Percentiles rank a stretch among this genome's conserved stretches.
phyloP scores from a whole-genome alignment of 768 basidiomycete species.

The Polyporus arcularius region DNA sequence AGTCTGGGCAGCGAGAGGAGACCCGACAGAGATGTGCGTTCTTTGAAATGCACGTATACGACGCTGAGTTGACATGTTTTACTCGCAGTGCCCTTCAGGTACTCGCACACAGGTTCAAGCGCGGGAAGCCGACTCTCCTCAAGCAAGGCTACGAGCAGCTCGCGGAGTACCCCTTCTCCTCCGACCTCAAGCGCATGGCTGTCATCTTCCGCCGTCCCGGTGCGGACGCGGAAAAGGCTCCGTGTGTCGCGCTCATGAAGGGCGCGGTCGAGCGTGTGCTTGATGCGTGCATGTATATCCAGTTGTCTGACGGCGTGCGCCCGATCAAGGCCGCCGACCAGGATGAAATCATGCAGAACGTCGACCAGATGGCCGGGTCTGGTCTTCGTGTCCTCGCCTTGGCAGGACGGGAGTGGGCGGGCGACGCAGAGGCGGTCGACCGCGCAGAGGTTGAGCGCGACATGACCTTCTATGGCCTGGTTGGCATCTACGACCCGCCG shows the following conservation, averaged over 20 bases:
- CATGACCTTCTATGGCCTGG: conserved; percentile 38
- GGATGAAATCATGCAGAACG: neutral
- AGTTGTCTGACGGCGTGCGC: neutral
- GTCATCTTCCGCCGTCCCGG: conserved; percentile 35
- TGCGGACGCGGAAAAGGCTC: neutral
- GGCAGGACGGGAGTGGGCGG: conserved; percentile 32
- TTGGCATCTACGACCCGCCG: neutral
- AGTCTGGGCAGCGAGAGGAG: conserved; percentile 47
- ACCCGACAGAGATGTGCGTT: conserved; percentile 49
- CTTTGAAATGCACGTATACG: neutral
- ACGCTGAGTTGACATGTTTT: neutral
- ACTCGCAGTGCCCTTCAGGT: conserved; percentile 46
- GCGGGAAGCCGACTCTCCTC: conserved; percentile 37
- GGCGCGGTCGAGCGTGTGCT: conserved; percentile 46
- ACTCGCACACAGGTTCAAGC: conserved; percentile 50
- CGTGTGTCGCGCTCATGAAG: neutral
- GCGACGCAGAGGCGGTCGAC: conserved; percentile 17
- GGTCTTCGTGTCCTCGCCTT: conserved; percentile 36
- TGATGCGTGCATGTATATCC: conserved; percentile 38
- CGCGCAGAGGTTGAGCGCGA: conserved; percentile 49
- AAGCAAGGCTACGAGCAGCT: conserved; percentile 36
- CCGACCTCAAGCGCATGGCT: conserved; percentile 53
- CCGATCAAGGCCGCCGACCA: conserved; percentile 2
- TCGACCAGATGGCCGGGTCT: neutral
- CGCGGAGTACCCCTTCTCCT: conserved; percentile 49